Evolutionary conservation across 495 filamentous ascomycete genomes (phyloP).

Genomic region (Pseudotulostoma volvatum): DNA sequence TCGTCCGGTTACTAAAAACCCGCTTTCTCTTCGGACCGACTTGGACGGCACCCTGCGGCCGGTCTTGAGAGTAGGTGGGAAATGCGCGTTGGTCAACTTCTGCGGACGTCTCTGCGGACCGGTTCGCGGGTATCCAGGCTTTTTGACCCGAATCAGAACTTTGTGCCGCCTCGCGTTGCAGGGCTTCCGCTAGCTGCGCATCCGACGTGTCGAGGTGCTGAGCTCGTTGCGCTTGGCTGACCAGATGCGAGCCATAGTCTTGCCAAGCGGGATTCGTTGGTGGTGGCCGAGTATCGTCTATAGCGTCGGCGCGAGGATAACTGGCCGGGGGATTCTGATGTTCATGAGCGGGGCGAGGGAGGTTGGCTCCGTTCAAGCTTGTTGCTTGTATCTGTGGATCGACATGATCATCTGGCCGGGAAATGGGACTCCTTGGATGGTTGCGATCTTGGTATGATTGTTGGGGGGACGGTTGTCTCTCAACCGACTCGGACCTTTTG

Average conservation of each 20-base stretch:
- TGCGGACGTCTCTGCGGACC: slow-evolving; percentile 15
- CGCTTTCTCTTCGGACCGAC: slow-evolving; percentile 69
- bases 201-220: slow-evolving; percentile 35
- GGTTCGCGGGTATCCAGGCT: slow-evolving; percentile 15
- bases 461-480: slow-evolving; percentile 11
- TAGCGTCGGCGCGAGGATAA: slow-evolving; percentile 17
- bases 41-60: slow-evolving; percentile 31
- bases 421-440: slow-evolving; percentile 10
- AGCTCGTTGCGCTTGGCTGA: slow-evolving; percentile 27
- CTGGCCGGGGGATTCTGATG: slow-evolving; percentile 11
- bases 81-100: slow-evolving; percentile 22
- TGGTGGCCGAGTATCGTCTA: slow-evolving; percentile 15
- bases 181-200: slow-evolving; percentile 31
- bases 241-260: slow-evolving; percentile 26
- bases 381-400: slow-evolving; percentile 6
- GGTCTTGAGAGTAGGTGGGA: slow-evolving; percentile 22
- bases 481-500: slow-evolving; percentile 26
- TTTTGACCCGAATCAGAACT: slow-evolving; percentile 21
- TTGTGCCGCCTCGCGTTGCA: slow-evolving; percentile 31
- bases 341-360: slow-evolving; percentile 13
- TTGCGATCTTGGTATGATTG: slow-evolving; percentile 4
- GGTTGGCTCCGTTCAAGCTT: slow-evolving; percentile 8
- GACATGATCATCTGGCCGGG: slow-evolving; percentile 5
- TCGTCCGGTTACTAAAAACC: slow-evolving; percentile 89
- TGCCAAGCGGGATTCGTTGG: slow-evolving; percentile 22